These are phyloP conservation scores for Clonostachys rhizophaga DNA, from an alignment of 2,329 filamentous ascomycete genomes.

Conservation along the genomic window DNA sequence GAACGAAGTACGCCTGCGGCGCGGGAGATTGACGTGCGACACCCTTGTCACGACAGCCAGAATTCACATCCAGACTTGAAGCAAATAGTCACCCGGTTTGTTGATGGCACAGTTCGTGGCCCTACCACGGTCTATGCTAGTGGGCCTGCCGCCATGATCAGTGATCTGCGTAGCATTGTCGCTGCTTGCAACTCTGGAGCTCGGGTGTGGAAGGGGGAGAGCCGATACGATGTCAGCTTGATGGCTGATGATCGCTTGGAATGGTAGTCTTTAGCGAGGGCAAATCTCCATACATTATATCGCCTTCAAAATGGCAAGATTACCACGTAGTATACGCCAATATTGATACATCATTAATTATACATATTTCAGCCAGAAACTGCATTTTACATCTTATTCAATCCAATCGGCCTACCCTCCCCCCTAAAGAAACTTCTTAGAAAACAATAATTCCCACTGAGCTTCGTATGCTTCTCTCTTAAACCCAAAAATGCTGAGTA, in stretches of 20 bases:
- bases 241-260: conserved; percentile 58
- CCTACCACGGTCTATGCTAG: conserved; percentile 54
- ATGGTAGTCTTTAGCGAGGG: conserved; percentile 21
- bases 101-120: conserved; percentile 37
- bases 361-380: no score
- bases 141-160: conserved; percentile 55
- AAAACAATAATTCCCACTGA: no score
- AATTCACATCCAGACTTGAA: conserved; percentile 35
- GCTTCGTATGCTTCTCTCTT: no score
- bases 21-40: conserved; percentile 10
- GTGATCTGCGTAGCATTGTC: conserved; percentile 49
- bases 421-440: no score
- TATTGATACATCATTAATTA: no score
- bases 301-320: no score
- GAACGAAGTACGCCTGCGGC: background rate
- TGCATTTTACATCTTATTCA: no score
- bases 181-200: conserved; percentile 45
- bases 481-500: no score
- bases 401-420: no score
- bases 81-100: conserved; percentile 41
- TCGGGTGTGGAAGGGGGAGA: conserved; percentile 54
- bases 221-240: conserved; percentile 49
- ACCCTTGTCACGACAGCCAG: no score
- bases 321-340: no score
- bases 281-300: no score